Base-by-base conservation (phyloP, 169 alveolate genomes). In the Ichthyophthirius multifiliis region DNA sequence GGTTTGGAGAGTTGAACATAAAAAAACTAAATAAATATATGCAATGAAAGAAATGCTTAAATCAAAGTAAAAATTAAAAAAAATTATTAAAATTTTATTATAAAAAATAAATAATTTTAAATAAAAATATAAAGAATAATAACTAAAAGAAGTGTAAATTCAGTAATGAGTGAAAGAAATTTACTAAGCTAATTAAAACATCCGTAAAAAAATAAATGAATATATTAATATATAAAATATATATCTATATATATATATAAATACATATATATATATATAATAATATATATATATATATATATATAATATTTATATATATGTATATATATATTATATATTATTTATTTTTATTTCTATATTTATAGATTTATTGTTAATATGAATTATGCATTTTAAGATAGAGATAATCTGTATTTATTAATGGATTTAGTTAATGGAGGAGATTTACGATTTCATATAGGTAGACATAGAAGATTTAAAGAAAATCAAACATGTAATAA, bases 361-460 rank as follows among this genome's bases (percentile, higher is more conserved):
- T 83, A 65, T 84, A 90, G 94, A 23, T 90, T 88, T 65, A 65
- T 94, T 5, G 96, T 95, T n/a, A 95, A 95, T 76, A 91, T 92
- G 96, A 65, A 87, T 44, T 95, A 82, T 76, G 95, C 96, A 1
- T 95, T 91, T 75, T 87, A 95, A 83, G 98, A 95, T 83, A 48
- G 92, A 55, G 95, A 93, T 43, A 95, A 92, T 81, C 82, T 92
- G 41, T 95, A 93, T 85, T 80, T 93, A 41, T 95, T 92, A 0
- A 89, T 95, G 91, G 98, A 95, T 85, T 45, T 85, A 18, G 45
- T 93, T 75, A 76, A 90, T 0, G 96, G 98, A 16, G 97, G 98
- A 31, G 97, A 93, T 47, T 80, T 92, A 34, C 47, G 98, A 74
- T 93, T 74, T 85, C 97, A 95, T 75, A 75, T 95, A 9, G 90